Base-by-base conservation (phyloP, 169 alveolate genomes). In the Plasmodium fragile region DNA sequence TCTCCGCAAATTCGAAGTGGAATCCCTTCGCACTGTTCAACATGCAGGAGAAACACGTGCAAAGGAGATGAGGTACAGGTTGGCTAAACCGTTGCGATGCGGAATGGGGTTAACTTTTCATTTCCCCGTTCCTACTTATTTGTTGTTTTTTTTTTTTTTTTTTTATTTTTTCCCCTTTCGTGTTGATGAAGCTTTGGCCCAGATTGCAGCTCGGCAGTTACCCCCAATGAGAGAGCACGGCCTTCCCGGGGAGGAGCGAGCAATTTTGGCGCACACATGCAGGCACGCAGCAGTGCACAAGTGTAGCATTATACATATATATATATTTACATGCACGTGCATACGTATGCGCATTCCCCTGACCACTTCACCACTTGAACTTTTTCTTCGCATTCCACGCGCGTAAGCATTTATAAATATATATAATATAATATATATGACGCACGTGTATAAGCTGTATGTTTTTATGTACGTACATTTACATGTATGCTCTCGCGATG, bases 401-500 rank as follows among this genome's bases (percentile, higher is more conserved):
- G 8, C 22, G 59, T 11, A 3, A 49, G 79, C 79, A 70, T 18
- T 4, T 32, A 32, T 18, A 30, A 30, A 70, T 70, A 13, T 70
- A 70, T 70, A 69, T 32, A 36, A 72, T 72, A 72, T 16, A 72
- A 18, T 18, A 72, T 72, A 72, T 72, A 22, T 59, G 75, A 5
- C 41, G 32, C 36, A 25, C 75, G 75, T 25, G 75, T 25, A 5
- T 65, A 65, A 25, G 39, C 39, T 80, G 16, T 34, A 80, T 80
- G 3, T 8, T 16, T 45, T 25, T 80, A 45, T 45, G 59, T 45
- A 79, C n/a, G 34, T 25, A 45, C 55, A 39, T 39, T 41, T 16
- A 79, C 55, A 79, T 39, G 53, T 79, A 45, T 79, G 4, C 43
- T 41, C 84, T 59, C 3, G 25, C 73, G 73, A 34, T n/a, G 73